Evolutionary conservation across 495 filamentous ascomycete species (phyloP).

Genomic region (Penicillium flavigenum): DNA sequence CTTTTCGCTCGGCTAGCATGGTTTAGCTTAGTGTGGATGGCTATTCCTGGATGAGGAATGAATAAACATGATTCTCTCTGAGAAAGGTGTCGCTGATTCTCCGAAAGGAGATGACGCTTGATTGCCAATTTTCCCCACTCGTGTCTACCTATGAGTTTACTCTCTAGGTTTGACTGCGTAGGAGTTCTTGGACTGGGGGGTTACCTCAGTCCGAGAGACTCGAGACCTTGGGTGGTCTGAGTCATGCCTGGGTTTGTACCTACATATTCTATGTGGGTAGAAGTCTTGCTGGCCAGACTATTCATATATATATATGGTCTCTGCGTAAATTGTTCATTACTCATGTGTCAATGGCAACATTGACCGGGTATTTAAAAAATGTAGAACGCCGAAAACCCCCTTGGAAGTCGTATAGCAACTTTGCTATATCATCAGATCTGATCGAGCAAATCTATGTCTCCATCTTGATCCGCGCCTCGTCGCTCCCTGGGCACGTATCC

Average conservation of each 20-base stretch:
- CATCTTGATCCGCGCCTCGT: constrained; percentile 22
- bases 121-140: constrained; percentile 70
- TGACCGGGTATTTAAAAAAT: constrained; percentile 23
- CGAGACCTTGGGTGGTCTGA: constrained; percentile 16
- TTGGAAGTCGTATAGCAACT: constrained; percentile 10
- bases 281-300: constrained; percentile 12
- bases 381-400: constrained; percentile 19
- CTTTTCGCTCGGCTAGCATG: constrained; percentile 28
- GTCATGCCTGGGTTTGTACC: constrained; percentile 10
- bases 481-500: constrained; percentile 40
- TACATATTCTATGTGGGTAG: neutral
- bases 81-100: constrained; percentile 90
- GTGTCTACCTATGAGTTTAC: constrained; percentile 26
- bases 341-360: constrained; percentile 19
- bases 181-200: constrained; percentile 16
- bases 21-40: constrained; percentile 37
- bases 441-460: constrained; percentile 36
- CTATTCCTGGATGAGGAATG: constrained; percentile 51
- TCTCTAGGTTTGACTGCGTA: constrained; percentile 23
- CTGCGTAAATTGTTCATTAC: constrained; percentile 19
- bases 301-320: constrained; percentile 11
- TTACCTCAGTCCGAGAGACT: constrained; percentile 9
- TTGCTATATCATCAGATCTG: constrained; percentile 27
- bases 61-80: constrained; percentile 57
- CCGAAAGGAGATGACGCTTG: constrained; percentile 74